Base-by-base conservation (phyloP, 2,329 filamentous ascomycete genomes). In the Lecanosticta acicola region DNA sequence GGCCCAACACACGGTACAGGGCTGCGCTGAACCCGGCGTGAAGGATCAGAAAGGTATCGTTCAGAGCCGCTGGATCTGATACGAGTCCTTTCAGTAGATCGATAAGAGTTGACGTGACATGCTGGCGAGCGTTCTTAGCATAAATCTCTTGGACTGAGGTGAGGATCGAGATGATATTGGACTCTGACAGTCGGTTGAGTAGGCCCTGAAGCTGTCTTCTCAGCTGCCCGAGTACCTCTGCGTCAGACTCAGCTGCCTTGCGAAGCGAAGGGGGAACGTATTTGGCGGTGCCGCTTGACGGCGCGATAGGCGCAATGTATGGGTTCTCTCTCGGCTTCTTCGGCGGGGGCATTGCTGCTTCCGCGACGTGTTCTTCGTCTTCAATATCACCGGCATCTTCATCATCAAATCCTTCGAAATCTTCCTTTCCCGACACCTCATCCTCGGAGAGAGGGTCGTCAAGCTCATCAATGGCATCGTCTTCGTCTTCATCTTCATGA, bases 151-250 rank as follows among this genome's bases (percentile, higher is more conserved):
- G 88, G 24, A 95, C 76, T 14, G 94, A 85, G 35, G 79, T 78
- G 3, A 96, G 71, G 43, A 97, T 94, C 1, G 87, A 85, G 4
- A 94, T 67, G 52, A 98, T 74, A 58, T 93, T 97, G 32, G 88
- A 82, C 62, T 97, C 91, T 0, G 93, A 96, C 24, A 98, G 75
- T 62, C 91, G 84, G 66, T 98, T 98, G 62, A 98, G 77, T 14
- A 93, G 76, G 61, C 93, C 91, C 64, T 97, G 89, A 0, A 87
- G 75, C 60, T 94, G 87, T 51, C 87, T 81, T 48, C 82, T 81
- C 40, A 98, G 71, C 32, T 85, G 81, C 10, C 74, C 73, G 39
- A 85, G 72, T 34, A 77, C 72, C 63, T 94, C 85, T 1, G 78
- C 75, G 53, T 86, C 82, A 0, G 80, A 79, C 1, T 77, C 74